These are phyloP conservation scores for Rhodocollybia butyracea DNA, from an alignment of 768 basidiomycete species.

Conservation along the genomic window DNA sequence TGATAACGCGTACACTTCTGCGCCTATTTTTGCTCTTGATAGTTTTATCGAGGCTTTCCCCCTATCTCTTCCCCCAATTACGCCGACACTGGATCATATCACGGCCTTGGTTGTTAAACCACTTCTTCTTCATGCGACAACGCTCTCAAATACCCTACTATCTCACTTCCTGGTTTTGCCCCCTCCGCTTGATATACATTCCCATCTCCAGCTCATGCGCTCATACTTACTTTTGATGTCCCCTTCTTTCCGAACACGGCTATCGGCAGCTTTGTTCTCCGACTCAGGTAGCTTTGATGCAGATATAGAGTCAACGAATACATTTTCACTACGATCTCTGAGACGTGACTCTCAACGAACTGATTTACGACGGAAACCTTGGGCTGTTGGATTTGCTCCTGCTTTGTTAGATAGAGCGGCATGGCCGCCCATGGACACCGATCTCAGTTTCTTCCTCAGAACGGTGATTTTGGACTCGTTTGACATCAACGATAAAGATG, in stretches of 20 bases:
- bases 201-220: conserved; percentile 66
- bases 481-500: conserved; percentile 33
- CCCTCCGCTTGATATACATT: conserved; percentile 62
- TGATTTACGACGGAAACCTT: conserved; percentile 28
- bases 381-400: conserved; percentile 73
- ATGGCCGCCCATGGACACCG: conserved; percentile 88
- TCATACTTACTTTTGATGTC: conserved; percentile 75
- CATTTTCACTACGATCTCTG: conserved; percentile 20
- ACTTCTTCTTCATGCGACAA: conserved; percentile 57
- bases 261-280: conserved; percentile 73
- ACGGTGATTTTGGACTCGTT: conserved; percentile 85
- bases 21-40: conserved; percentile 30
- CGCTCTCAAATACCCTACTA: conserved; percentile 66
- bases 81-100: conserved; percentile 62
- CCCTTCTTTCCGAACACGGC: conserved; percentile 67
- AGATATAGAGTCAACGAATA: conserved; percentile 17
- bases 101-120: conserved; percentile 60
- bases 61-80: conserved; percentile 50
- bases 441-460: conserved; percentile 78
- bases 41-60: conserved; percentile 61
- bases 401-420: conserved; percentile 67
- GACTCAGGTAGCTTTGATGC: conserved; percentile 55
- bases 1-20: conserved; percentile 19
- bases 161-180: conserved; percentile 60
- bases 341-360: conserved; percentile 27